Evolutionary conservation across 768 basidiomycete genomes (phyloP).

Genomic region (Brasilioporus rufonigricans): DNA sequence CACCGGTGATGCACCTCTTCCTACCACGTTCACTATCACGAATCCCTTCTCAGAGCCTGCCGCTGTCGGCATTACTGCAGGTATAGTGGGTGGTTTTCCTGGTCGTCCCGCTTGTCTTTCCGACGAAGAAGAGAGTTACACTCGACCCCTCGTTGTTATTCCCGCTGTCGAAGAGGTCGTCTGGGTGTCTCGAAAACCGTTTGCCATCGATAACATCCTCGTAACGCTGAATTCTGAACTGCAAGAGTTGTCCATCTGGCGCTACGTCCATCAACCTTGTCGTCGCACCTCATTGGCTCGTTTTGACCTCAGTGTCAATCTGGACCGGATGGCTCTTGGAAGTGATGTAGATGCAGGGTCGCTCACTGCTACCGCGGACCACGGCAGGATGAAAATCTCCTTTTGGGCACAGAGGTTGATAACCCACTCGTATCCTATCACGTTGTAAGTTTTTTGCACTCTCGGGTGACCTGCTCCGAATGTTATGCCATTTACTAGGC

Average conservation of each 20-base stretch:
- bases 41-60: slow-evolving; percentile 75
- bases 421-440: slow-evolving; percentile 43
- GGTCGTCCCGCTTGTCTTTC: slow-evolving; percentile 38
- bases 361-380: slow-evolving; percentile 43
- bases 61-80: slow-evolving; percentile 64
- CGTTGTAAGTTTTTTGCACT: slow-evolving; percentile 45
- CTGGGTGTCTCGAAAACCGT: slow-evolving; percentile 50
- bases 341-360: slow-evolving; percentile 44
- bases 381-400: slow-evolving; percentile 65
- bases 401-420: slow-evolving; percentile 71
- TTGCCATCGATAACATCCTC: slow-evolving; percentile 45
- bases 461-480: neutral
- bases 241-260: slow-evolving; percentile 62
- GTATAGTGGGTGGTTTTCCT: slow-evolving; percentile 49
- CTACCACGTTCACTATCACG: slow-evolving; percentile 77
- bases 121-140: slow-evolving; percentile 54
- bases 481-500: slow-evolving; percentile 13
- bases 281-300: slow-evolving; percentile 45
- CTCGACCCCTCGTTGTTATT: slow-evolving; percentile 51
- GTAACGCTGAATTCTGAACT: slow-evolving; percentile 59
- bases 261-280: slow-evolving; percentile 57
- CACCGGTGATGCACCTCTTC: slow-evolving; percentile 68
- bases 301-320: slow-evolving; percentile 55
- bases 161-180: slow-evolving; percentile 64
- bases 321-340: slow-evolving; percentile 71